Evolutionary conservation across 78 protist species (phyloP).

Genomic region (Dictyostelium discoideum): dicty_2.7 NC_007089.4:4326001-4326500

Average conservation of each 20-base stretch:
- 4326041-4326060: slow-evolving; percentile 23
- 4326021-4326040: slow-evolving; percentile 50
- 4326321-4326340: slow-evolving; percentile 9
- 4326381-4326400: neutral
- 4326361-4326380: neutral
- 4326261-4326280: slow-evolving; percentile 26
- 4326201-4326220: neutral
- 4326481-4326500: slow-evolving; percentile 16
- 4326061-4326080: slow-evolving; percentile 10
- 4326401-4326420: neutral
- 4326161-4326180: no score
- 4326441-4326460: neutral
- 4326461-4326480: neutral
- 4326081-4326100: neutral
- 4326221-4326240: neutral
- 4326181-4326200: no score
- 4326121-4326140: neutral
- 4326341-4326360: slow-evolving; percentile 5
- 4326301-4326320: neutral
- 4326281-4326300: neutral
- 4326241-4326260: slow-evolving; percentile 8
- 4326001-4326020: neutral
- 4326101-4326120: neutral
- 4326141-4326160: neutral
- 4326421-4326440: neutral